phyloP scores from a whole-genome alignment of 352 stramenopile genomes.

The Plasmopara muralis region DNA sequence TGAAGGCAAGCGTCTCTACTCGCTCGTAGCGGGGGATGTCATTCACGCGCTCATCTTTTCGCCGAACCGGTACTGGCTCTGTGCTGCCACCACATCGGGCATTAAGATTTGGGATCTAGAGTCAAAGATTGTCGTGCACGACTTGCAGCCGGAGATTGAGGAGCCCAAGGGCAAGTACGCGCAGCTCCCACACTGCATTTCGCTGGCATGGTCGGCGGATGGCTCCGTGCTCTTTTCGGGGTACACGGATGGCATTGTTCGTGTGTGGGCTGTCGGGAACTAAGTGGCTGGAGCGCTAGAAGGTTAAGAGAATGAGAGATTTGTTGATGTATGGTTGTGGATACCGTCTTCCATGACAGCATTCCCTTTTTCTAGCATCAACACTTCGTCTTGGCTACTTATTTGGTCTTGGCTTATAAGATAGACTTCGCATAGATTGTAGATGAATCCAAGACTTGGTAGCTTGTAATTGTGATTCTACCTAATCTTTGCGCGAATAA shows the following conservation, averaged over 20 bases:
- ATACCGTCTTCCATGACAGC: too few relatives aligned
- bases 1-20: constrained; percentile 99
- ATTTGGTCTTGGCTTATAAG: too few relatives aligned
- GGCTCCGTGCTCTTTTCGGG: constrained; percentile 98
- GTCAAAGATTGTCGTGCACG: constrained; percentile 98
- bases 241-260: constrained; percentile 98
- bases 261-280: constrained; percentile 90
- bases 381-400: too few relatives aligned
- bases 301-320: too few relatives aligned
- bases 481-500: too few relatives aligned
- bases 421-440: too few relatives aligned
- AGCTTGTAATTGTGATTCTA: too few relatives aligned
- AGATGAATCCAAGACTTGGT: too few relatives aligned
- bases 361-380: too few relatives aligned
- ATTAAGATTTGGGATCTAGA: constrained; percentile 99
- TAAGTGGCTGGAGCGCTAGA: constrained; percentile 31
- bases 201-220: constrained; percentile 97
- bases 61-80: constrained; percentile 99
- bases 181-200: constrained; percentile 94
- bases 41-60: constrained; percentile 97
- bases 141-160: constrained; percentile 91
- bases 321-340: too few relatives aligned
- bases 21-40: constrained; percentile 96
- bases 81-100: constrained; percentile 95
- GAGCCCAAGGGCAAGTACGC: constrained; percentile 90